A percentile compares a stretch with the other conserved stretches of the same genome.
phyloP scores from a whole-genome alignment of 2,329 filamentous ascomycete species.

The Colletotrichum sp. region DNA sequence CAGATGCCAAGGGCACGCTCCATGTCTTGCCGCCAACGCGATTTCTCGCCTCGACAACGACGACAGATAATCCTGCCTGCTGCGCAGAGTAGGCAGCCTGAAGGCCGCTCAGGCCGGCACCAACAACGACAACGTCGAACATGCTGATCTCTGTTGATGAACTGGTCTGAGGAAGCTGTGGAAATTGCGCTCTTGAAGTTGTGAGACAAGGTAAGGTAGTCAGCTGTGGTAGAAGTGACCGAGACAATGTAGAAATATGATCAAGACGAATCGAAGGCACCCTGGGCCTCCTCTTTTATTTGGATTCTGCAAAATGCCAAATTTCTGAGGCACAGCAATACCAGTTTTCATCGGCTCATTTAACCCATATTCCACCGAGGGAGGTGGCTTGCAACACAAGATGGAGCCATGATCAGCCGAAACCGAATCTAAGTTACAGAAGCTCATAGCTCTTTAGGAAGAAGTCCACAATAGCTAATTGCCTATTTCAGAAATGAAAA shows the following conservation, averaged over 20 bases:
- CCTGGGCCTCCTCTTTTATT: neutral
- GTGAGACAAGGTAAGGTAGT: neutral
- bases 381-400: neutral
- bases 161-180: neutral
- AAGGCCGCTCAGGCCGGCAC: conserved; percentile 42
- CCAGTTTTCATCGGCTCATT: neutral
- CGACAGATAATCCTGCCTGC: conserved; percentile 33
- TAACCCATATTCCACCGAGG: too few species aligned
- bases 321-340: neutral
- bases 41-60: conserved; percentile 45
- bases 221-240: neutral
- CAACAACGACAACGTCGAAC: conserved; percentile 40
- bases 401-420: neutral
- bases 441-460: neutral
- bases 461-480: neutral
- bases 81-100: conserved; percentile 35
- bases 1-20: conserved; percentile 23
- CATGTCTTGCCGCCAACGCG: conserved; percentile 47
- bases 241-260: neutral
- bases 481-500: neutral
- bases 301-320: neutral
- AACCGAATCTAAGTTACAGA: neutral
- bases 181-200: neutral
- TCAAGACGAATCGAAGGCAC: neutral
- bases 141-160: neutral